Evolutionary conservation across 208 protist species (phyloP).

Genomic region (Trichomonas tenax): DNA sequence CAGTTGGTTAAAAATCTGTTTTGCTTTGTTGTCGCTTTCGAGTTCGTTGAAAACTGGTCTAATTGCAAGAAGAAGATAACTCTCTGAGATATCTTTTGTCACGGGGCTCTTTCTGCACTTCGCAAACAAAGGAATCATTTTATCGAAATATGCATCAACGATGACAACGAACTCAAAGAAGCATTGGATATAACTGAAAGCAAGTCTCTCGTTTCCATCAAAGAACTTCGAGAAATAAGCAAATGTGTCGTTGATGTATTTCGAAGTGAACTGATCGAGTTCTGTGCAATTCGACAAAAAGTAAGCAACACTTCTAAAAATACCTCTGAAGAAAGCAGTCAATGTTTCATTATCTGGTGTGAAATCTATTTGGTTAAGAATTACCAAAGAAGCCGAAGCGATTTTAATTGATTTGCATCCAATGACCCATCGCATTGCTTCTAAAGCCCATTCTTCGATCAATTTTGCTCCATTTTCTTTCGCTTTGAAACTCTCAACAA

Average conservation of each 20-base stretch:
- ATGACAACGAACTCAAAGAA: not conserved
- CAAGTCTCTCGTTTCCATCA: not conserved
- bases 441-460: not conserved
- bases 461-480: not conserved
- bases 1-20: not conserved
- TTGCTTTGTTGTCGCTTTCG: not conserved
- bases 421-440: not conserved
- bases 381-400: not conserved
- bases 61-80: not conserved
- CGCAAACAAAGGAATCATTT: not conserved
- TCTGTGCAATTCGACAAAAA: not conserved
- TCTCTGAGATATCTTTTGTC: not conserved
- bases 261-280: not conserved
- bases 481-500: not conserved
- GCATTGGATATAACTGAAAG: not conserved
- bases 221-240: not conserved
- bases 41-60: not conserved
- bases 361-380: not conserved
- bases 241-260: not conserved
- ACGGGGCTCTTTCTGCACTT: not conserved
- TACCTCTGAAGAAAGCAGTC: not conserved
- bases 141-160: not conserved
- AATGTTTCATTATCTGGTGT: not conserved
- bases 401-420: not conserved
- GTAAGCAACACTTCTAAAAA: not conserved